These are phyloP conservation scores for Trichoderma virens DNA, from an alignment of 495 filamentous ascomycete species.

Conservation along the genomic window DNA sequence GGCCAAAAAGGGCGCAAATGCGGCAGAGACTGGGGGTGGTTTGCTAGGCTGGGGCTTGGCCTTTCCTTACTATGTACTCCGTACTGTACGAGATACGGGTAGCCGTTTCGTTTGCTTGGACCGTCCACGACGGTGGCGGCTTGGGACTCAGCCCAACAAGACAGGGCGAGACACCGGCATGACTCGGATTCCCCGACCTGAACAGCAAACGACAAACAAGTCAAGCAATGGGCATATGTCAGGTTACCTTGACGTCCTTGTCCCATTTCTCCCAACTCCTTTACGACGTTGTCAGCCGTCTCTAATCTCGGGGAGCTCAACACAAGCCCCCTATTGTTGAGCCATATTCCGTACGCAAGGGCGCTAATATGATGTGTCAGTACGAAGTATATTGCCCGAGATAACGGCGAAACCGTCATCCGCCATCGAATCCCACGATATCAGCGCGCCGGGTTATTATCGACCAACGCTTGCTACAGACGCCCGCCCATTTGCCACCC, in stretches of 20 bases:
- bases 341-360: background rate
- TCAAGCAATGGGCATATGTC: background rate
- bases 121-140: background rate
- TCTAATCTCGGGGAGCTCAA: background rate
- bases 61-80: no score
- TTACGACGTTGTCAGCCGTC: background rate
- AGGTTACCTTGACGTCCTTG: background rate
- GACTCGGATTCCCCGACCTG: background rate
- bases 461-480: background rate
- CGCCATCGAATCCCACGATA: background rate
- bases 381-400: background rate
- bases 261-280: background rate
- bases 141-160: background rate
- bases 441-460: background rate
- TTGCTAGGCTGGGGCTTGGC: no score
- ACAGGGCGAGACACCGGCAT: background rate
- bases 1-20: background rate
- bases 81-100: background rate
- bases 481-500: background rate
- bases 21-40: background rate
- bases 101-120: background rate
- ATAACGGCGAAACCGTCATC: slow-evolving; percentile 4
- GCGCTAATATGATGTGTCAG: slow-evolving; percentile 5
- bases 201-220: background rate
- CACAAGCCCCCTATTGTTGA: background rate